These are phyloP conservation scores for Cryptococcus sp. DNA, from an alignment of 1,284 basidiomycete species.

Conservation along the genomic window DNA sequence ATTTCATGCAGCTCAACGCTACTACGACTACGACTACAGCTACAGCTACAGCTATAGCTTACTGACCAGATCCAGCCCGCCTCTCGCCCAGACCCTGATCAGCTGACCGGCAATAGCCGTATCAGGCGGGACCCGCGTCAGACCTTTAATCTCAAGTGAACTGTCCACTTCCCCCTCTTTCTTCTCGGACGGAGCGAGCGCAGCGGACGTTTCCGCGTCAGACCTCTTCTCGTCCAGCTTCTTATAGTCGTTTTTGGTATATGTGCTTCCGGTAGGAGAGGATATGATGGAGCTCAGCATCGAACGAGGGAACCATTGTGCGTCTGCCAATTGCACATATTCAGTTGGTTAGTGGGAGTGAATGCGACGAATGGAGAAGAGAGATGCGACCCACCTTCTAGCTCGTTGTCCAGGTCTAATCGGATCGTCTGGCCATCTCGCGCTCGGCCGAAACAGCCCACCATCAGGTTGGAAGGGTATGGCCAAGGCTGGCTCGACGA, in stretches of 20 bases:
- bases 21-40: not conserved
- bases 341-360: not conserved
- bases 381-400: slow-evolving; percentile 66
- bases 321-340: slow-evolving; percentile 61
- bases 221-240: slow-evolving; percentile 58
- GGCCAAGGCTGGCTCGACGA: slow-evolving; percentile 61
- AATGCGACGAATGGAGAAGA: not conserved
- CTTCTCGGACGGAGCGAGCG: slow-evolving; percentile 46
- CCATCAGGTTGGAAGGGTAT: slow-evolving; percentile 86
- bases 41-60: slow-evolving; percentile 35
- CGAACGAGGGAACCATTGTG: slow-evolving; percentile 82
- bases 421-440: slow-evolving; percentile 74
- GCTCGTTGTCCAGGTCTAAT: slow-evolving; percentile 89
- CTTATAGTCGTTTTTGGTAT: slow-evolving; percentile 64
- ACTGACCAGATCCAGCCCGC: slow-evolving; percentile 47
- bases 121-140: slow-evolving; percentile 67
- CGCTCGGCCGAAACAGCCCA: slow-evolving; percentile 74
- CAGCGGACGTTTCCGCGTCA: slow-evolving; percentile 34
- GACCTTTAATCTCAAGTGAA: slow-evolving; percentile 31
- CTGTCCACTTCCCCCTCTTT: slow-evolving; percentile 30
- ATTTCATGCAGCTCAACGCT: not conserved
- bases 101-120: slow-evolving; percentile 73
- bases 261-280: slow-evolving; percentile 61
- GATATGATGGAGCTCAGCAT: slow-evolving; percentile 63
- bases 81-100: slow-evolving; percentile 67